These are phyloP conservation scores for Trebouxia sp. DNA, from an alignment of 139 green algal genomes.

Conservation along the genomic window DNA sequence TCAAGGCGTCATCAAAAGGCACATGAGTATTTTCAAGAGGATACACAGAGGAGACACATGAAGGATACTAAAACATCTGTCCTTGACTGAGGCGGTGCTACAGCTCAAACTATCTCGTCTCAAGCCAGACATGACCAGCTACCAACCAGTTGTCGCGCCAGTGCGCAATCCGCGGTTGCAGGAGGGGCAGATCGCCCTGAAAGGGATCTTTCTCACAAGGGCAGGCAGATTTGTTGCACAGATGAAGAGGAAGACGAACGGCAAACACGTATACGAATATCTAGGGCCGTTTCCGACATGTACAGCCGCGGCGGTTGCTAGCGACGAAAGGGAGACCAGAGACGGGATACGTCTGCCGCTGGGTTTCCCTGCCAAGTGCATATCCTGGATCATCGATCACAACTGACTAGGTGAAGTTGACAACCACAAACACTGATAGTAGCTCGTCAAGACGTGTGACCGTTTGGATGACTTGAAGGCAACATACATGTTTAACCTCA, in stretches of 20 bases:
- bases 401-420: no score
- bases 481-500: no score
- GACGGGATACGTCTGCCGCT: background rate
- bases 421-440: no score
- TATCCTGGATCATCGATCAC: background rate
- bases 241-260: background rate
- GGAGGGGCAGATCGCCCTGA: no score
- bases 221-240: background rate
- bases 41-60: no score
- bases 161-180: background rate
- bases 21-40: no score
- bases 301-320: background rate
- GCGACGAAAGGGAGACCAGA: background rate
- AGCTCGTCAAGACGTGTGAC: no score
- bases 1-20: no score
- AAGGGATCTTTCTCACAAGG: background rate
- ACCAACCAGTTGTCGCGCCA: background rate
- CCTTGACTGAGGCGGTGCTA: no score
- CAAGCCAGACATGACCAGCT: background rate
- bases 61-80: no score
- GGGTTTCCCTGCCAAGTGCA: background rate
- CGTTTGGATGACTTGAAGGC: no score
- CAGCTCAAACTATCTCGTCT: no score
- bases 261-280: constrained; percentile 1
- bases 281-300: background rate